Evolutionary conservation across 805 yeast genomes (phyloP), one percentile per base, ranked within the genome.

Genomic region (Metschnikowia bowlesiae): DNA sequence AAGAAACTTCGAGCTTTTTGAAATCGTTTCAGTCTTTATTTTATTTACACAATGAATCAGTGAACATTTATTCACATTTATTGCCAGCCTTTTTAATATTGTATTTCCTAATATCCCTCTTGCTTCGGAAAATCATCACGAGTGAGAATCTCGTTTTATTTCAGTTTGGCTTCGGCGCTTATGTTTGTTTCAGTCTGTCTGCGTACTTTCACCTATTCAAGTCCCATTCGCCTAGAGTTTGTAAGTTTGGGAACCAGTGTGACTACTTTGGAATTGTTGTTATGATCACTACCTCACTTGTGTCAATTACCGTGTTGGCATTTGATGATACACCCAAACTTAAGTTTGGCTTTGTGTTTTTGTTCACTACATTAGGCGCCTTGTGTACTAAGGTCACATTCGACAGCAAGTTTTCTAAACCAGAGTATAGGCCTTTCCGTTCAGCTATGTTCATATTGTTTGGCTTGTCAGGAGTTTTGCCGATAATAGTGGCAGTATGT

Each of bases 381-480:
- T 65, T 78, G 1, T 89, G 96, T 58, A 76, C 85, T 0, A 61
- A 75, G 0, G 73, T 87, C 33, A 85, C 94, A 0, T 67, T 89
- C 52, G 74, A 79, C 49, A 83, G 84, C 5, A 75, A 73, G 52
- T 90, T 91, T 62, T 73, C 89, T n/a, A 67, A 84, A 4, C 78
- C 85, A 5, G 76, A 72, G 31, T 89, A 88, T 83, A 77, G 96
- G 35, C 83, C 91, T 1, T 79, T 80, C 50, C 72, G 97, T 47
- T 92, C 97, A 0, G 55, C 76, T 0, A 81, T 90, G 81, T 90
- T 90, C 67, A 84, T 90, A 8, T 58, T 78, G 2, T 90, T 91
- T 68, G 97, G 97, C 0, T 71, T 89, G 18, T 81, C 89, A 1
- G 92, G 94, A 0, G 73, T 80, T 0, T 65, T 89, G 4, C 97